Conservation (phyloP, 2,329 filamentous ascomycete species). For the Fusarium sp. region DNA sequence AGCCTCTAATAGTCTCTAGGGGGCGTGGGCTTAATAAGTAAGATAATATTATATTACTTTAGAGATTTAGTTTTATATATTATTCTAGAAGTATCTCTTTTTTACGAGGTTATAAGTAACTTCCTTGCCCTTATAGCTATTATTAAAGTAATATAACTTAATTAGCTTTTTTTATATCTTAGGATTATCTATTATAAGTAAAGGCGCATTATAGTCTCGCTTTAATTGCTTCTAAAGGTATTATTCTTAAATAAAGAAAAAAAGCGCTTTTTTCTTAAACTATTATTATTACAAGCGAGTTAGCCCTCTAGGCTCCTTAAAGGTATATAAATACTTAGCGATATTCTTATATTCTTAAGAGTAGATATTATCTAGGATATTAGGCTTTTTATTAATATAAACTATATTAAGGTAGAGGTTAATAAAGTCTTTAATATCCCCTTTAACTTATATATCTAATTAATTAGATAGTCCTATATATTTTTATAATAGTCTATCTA, state of each 20-base stretch:
- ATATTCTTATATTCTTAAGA: no score
- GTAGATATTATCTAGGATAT: no score
- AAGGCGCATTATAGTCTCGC: rapidly evolving
- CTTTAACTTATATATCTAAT: no score
- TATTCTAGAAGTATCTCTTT: background rate
- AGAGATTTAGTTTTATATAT: background rate
- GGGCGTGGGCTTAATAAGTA: background rate
- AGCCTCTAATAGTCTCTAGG: no score
- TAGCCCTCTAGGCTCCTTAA: background rate
- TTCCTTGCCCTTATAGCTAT: background rate
- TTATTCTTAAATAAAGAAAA: background rate
- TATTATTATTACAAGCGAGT: background rate
- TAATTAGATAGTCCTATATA: no score
- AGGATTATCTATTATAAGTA: background rate
- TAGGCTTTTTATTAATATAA: no score
- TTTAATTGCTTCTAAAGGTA: background rate
- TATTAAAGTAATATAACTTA: background rate
- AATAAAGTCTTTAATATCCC: no score
- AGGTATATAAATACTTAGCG: background rate
- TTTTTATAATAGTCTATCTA: no score
- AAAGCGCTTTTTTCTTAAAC: background rate
- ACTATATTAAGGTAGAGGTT: no score
- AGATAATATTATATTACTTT: background rate
- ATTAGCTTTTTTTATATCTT: background rate
- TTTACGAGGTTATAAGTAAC: background rate